Percentiles rank a stretch among this genome's conserved stretches.
These are phyloP conservation scores for Iberis pinnata DNA, from an alignment of 345 rosid species.

Conservation along the genomic window DNA sequence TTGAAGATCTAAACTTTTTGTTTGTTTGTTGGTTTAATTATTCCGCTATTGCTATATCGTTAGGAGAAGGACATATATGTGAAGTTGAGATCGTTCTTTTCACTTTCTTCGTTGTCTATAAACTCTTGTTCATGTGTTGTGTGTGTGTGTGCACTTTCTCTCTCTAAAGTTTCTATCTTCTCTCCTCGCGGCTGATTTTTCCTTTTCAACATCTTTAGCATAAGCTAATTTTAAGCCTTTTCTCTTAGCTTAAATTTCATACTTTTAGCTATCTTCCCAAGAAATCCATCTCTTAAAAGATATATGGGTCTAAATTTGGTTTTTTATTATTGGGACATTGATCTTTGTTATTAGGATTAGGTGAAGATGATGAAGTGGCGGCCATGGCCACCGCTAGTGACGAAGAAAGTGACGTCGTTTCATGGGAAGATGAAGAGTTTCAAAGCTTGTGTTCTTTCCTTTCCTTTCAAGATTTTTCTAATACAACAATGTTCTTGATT, in stretches of 20 bases:
- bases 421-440: constrained; percentile 90
- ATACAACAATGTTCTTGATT: constrained; percentile 45
- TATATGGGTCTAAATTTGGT: constrained; percentile 11
- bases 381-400: constrained; percentile 76
- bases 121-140: constrained; percentile 18
- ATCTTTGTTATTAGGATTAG: constrained; percentile 4
- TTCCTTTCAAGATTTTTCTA: constrained; percentile 66
- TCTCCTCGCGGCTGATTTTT: constrained; percentile 1
- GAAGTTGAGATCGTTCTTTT: constrained; percentile 28
- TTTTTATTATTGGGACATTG: constrained; percentile 30
- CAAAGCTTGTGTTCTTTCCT: constrained; percentile 58
- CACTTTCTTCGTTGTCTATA: constrained; percentile 29
- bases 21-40: neutral
- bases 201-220: neutral
- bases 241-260: constrained; percentile 2
- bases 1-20: no score
- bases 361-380: constrained; percentile 97
- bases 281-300: constrained; percentile 6
- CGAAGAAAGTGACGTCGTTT: constrained; percentile 49
- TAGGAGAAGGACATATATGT: constrained; percentile 24
- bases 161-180: neutral
- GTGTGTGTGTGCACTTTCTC: constrained; percentile 15
- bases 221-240: constrained; percentile 7
- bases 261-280: neutral
- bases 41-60: neutral